Base-by-base conservation (phyloP, 1,139 yeast species). In the Geotrichum phurueaensis region DNA sequence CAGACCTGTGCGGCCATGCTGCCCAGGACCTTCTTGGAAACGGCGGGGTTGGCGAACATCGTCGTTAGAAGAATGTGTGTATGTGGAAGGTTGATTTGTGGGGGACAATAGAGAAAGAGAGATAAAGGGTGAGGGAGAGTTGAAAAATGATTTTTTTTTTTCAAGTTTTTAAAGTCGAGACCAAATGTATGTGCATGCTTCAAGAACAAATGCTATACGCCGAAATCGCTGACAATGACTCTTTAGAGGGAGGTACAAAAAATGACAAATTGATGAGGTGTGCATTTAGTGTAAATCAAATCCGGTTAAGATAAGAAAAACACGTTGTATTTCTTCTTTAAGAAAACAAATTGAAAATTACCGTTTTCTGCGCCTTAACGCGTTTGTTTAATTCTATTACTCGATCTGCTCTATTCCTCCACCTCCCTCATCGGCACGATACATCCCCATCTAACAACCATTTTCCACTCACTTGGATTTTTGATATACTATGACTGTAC, bases 41-140 rank as follows among this genome's bases (percentile, higher is more conserved):
- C 56, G n/a, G 53, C 60, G n/a, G 61, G 31, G 49, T 45, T 48
- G 29, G 58, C 54, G 47, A 58, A 47, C 63, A 60, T 57, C 22
- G 47, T 39, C 47, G 47, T 39, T 39, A 6, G 7, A 39, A 39
- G n/a, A 39, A n/a, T 7, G 9, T 27, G 6, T 20, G n/a, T 33
- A 33, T 39, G 20, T 39, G 47, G 20, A 3, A 22, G 47, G n/a
- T 7, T 39, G 47, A n/a, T 39, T n/a, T 39, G 47, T 39, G 47
- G 47, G 47, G 47, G 47, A 9, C 36, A 18, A 51, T 29, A 52
- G 27, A 39, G 3, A 15, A 27, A 33, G 31, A 58, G 25, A 22
- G 31, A 43, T 27, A 31, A 53, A n/a, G n/a, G n/a, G n/a, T n/a
- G n/a, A n/a, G 31, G 25, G 12, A 22, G 20, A 15, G 9, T 43